phyloP scores from a whole-genome alignment of 352 stramenopile species.

The Globisporangium yorkense region DNA sequence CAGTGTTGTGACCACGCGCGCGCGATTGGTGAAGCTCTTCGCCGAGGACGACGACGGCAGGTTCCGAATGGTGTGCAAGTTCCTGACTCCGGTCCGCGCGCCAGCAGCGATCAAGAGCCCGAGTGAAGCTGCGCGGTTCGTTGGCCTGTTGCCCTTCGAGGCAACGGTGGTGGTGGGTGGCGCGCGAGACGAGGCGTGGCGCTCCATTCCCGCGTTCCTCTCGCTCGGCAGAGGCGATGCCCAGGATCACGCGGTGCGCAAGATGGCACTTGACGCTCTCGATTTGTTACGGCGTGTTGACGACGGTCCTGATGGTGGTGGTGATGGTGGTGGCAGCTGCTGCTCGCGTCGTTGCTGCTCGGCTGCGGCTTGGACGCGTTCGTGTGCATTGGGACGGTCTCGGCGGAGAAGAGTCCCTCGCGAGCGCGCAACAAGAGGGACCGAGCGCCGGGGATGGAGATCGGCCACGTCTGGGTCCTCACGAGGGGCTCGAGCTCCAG shows the following conservation, averaged over 20 bases:
- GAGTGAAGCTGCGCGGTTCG: constrained; percentile 82
- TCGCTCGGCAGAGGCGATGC: constrained; percentile 64
- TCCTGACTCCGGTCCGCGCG: constrained; percentile 52
- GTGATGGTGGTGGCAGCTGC: constrained; percentile 27
- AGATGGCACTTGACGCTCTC: not conserved
- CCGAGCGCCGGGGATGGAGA: constrained; percentile 13
- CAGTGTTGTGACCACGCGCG: constrained; percentile 9
- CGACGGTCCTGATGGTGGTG: not conserved
- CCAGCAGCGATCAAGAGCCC: constrained; percentile 50
- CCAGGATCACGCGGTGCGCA: constrained; percentile 74
- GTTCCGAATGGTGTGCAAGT: constrained; percentile 85
- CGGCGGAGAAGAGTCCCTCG: constrained; percentile 19
- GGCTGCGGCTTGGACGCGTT: constrained; percentile 87
- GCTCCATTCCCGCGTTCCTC: constrained; percentile 65
- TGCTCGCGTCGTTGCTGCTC: constrained; percentile 84
- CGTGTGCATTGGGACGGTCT: constrained; percentile 82
- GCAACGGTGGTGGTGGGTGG: constrained; percentile 45
- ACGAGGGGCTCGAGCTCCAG: constrained; percentile 27
- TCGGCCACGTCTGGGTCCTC: constrained; percentile 78
- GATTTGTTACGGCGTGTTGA: not conserved
- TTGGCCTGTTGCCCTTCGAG: constrained; percentile 72
- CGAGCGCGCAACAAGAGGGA: constrained; percentile 11
- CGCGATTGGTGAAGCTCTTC: constrained; percentile 77
- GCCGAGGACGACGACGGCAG: constrained; percentile 83
- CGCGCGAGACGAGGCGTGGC: constrained; percentile 66